Base-by-base conservation (phyloP, 805 yeast genomes). In the Candida dajiaensis region DNA sequence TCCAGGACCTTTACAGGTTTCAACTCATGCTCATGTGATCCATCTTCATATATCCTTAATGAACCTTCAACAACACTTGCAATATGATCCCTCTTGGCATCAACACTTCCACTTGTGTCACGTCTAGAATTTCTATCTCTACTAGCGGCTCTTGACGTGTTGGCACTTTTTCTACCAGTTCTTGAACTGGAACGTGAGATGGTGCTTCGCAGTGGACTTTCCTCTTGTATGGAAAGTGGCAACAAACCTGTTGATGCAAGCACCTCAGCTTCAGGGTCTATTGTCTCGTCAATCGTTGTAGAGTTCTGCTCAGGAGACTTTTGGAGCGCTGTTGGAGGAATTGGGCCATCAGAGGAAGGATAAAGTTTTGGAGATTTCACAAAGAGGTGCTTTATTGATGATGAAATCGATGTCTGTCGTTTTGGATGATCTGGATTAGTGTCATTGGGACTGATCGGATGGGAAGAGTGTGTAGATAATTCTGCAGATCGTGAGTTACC, bases 11-110 rank as follows among this genome's bases (percentile, higher is more conserved):
- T 60, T 9, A 53, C 40, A 2, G 45, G 46, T 33, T 52, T 56
- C 19, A 60, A 42, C 3, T 46, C 10, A 42, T 60, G 64, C 31
- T 56, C 63, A 48, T 60, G 64, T 1, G 51, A 20, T 2, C 59
- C 57, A 42, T 60, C 55, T 9, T 53, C 58, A 43, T 40, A 60
- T 1, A 58, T 19, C 31, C 48, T 50, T 4, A 55, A 28, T 6
- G 52, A 22, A 5, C 58, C 59, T 25, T 51, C 56, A 19, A 50
- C 48, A 9, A 41, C 38, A 26, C 22, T 20, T 1, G 44, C 29
- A 35, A 37, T 12, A 2, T 26, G 26, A 8, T 35, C 21, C 20
- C 33, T 23, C 15, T 25, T 18, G 15, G 41, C 39, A 35, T 41
- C 46, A 13, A 38, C 44, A 9, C 43, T 38, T 2, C 40, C 45